Base-by-base conservation (phyloP, 768 basidiomycete species). In the Nevesoporus exiguus region DNA sequence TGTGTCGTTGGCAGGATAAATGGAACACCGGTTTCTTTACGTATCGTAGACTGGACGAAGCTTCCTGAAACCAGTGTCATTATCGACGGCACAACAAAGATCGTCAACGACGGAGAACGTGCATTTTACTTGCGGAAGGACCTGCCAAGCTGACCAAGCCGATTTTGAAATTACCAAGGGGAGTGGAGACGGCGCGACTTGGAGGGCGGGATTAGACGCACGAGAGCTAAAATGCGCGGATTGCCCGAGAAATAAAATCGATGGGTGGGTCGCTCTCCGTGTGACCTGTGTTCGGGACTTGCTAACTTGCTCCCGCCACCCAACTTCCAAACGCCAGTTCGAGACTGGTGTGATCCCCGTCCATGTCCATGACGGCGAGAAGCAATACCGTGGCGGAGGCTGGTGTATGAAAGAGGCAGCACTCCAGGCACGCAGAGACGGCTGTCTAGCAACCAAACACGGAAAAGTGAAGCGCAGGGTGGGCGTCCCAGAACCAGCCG, bases 371-470 rank as follows among this genome's bases (percentile, higher is more conserved):
- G 36, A 17, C 29, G 27, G 43, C 14, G 22, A 30, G 29, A 29
- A 45, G 9, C 27, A 24, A 34, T 11, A 5, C 15, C 1, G 11
- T 7, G 13, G 19, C 5, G 15, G n/a, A 17, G 36, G 24, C 3
- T 1, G 17, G 24, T 21, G 22, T 34, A n/a, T 30, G 47, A 45
- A 14, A 2, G 5, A 10, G 21, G 5, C 41, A 24, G 44, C 30
- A 19, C 58, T 50, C 59, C 59, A 49, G 36, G 30, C 7, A 30
- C 19, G 30, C 3, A 47, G 22, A 21, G 29, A 59, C 24, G 24
- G 21, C 24, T 29, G 29, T 60, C 36, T 27, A 33, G 45, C 30
- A 39, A 22, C 21, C 31, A n/a, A 19, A 17, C 22, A 31, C 17
- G 25, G 43, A 47, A 34, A n/a, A 15, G 7, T 59, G 58, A 47